Evolutionary conservation across 2,329 filamentous ascomycete species (phyloP), one percentile per base, ranked within the genome.

Genomic region (Fusarium protoensiforme): DNA sequence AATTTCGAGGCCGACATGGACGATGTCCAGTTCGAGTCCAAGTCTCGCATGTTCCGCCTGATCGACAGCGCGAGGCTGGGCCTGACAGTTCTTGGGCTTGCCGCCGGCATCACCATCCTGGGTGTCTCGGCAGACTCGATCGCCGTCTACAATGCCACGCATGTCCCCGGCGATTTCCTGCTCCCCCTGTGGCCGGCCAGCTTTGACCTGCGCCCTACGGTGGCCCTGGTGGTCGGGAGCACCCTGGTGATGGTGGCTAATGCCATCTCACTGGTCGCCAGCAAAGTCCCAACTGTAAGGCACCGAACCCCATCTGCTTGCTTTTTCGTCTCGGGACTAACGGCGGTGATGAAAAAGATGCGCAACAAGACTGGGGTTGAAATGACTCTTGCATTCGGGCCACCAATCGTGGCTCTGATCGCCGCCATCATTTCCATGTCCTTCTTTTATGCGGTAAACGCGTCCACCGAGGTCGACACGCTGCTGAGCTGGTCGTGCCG

Each of bases 401-500:
- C 78, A 7, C 80, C 82, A 5, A 64, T 75, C 18, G 41, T 79
- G n/a, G 78, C 75, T 22, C 76, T 85, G 61, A 69, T 81, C 56
- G 79, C 79, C 14, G 85, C 87, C 41, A 78, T 91, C 58, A 82
- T 90, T 64, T 85, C 86, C 69, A 87, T 90, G 77, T 81, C 85
- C 60, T 85, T 91, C 79, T 90, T 89, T 79, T 92, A 90, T 76
- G 84, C 83, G 63, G 84, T 89, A 79, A 88, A 90, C 73, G 79
- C 84, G 20, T 91, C 89, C 5, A 81, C 80, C 16, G 84, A 83
- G 10, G 81, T 83, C 67, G 88, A 90, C 77, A 89, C 88, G 8
- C 80, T 92, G 13, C 84, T 91, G 77, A 90, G 88, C 80, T 92
- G 90, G 90, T 88, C 85, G 43, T 92, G 90, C 79, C 88, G 88